A percentile compares a stretch with the other conserved stretches of the same genome.
phyloP scores from a whole-genome alignment of 306 rosid genomes.

The Sicyos edulis region DNA sequence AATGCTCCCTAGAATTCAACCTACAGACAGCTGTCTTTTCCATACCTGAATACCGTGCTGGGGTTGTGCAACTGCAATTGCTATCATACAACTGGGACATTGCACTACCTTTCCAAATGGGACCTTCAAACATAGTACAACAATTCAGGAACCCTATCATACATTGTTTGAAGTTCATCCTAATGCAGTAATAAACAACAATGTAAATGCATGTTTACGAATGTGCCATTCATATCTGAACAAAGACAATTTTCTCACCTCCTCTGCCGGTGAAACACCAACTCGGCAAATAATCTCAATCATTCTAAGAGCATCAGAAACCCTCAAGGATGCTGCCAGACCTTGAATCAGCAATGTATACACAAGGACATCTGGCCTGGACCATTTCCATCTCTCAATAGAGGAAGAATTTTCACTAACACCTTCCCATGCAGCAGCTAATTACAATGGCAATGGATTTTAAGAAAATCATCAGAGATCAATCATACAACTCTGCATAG shows the following conservation, averaged over 20 bases:
- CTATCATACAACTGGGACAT: constrained; percentile 82
- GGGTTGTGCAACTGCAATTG: constrained; percentile 90
- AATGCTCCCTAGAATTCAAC: neutral
- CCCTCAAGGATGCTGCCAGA: constrained; percentile 70
- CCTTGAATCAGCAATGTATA: constrained; percentile 61
- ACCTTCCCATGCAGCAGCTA: constrained; percentile 33
- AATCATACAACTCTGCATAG: neutral
- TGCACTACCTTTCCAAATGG: constrained; percentile 90
- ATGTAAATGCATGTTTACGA: neutral
- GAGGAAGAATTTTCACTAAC: constrained; percentile 36
- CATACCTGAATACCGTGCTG: constrained; percentile 92
- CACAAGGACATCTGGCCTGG: constrained; percentile 60
- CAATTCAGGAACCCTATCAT: neutral
- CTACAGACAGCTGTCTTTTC: neutral
- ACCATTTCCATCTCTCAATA: constrained; percentile 78
- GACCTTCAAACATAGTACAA: constrained; percentile 39
- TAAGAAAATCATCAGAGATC: neutral
- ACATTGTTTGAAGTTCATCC: neutral
- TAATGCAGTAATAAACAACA: neutral
- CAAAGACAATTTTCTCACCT: constrained; percentile 37
- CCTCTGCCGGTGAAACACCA: constrained; percentile 83
- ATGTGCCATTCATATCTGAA: neutral
- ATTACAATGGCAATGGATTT: constrained; percentile 7
- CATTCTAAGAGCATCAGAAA: constrained; percentile 79
- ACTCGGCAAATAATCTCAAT: constrained; percentile 68